A percentile compares a stretch with the other conserved stretches of the same genome.
These are phyloP conservation scores for Candida boleticola DNA, from an alignment of 805 yeast species.

Conservation along the genomic window DNA sequence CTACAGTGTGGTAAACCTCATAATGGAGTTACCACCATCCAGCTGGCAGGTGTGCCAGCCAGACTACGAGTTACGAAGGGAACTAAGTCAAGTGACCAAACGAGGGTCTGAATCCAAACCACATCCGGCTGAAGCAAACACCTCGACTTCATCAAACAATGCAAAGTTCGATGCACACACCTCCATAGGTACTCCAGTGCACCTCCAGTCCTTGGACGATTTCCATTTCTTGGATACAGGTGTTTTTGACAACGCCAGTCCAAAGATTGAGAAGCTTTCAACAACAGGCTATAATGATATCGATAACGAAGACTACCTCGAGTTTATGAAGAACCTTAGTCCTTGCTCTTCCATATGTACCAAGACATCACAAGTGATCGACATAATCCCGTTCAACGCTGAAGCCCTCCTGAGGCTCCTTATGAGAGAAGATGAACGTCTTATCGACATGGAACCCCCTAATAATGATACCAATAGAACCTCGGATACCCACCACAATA, in stretches of 20 bases:
- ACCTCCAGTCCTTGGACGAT: too few species aligned
- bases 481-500: not conserved
- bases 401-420: not conserved
- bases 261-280: too few species aligned
- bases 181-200: too few species aligned
- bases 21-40: not conserved
- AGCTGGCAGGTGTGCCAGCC: not conserved
- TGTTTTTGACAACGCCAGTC: too few species aligned
- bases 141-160: too few species aligned
- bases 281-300: not conserved
- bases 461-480: not conserved
- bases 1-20: not conserved
- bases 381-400: not conserved
- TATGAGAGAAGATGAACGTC: not conserved
- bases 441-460: not conserved
- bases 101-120: constrained; percentile 3
- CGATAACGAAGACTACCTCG: not conserved
- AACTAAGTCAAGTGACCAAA: constrained; percentile 3
- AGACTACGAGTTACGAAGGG: constrained; percentile 1
- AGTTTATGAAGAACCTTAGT: constrained; percentile 3
- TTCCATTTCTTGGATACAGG: too few species aligned
- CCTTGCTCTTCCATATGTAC: constrained; percentile 6
- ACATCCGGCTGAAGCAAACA: not conserved
- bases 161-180: too few species aligned
- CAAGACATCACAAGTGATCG: constrained; percentile 1